Conservation (phyloP, 179 eudicot species). For the Beta corolliflora region DNA sequence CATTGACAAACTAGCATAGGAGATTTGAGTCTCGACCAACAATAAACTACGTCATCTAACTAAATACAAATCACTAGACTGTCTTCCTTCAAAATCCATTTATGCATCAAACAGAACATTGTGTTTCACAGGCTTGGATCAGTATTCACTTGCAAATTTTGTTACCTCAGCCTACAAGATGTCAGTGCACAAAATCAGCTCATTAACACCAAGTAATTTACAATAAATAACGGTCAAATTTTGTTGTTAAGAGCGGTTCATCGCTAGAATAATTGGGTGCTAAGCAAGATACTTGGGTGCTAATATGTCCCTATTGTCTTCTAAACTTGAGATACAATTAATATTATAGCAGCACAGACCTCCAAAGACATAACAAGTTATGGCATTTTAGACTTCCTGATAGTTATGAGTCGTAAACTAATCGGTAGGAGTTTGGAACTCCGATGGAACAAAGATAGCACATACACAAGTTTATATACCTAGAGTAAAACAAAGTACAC, state of each 20-base stretch:
- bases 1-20: not conserved
- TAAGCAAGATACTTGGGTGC: not conserved
- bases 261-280: not conserved
- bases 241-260: not conserved
- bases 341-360: not conserved
- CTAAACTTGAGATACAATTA: not conserved
- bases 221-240: not conserved
- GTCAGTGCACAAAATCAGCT: not conserved
- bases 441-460: not conserved
- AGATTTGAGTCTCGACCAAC: not conserved
- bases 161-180: constrained; percentile 55
- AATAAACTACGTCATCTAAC: not conserved
- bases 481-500: not conserved
- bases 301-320: not conserved
- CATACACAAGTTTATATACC: not conserved
- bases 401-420: not conserved
- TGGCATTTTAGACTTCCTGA: not conserved
- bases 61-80: constrained; percentile 13
- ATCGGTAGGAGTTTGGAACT: too few relatives aligned
- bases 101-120: not conserved
- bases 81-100: not conserved
- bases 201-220: not conserved
- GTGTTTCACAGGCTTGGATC: constrained; percentile 6
- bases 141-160: constrained; percentile 44
- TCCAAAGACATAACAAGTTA: not conserved